Evolutionary conservation across 2,329 filamentous ascomycete genomes (phyloP), one percentile per base, ranked within the genome.

Genomic region (Alternaria solani): DNA sequence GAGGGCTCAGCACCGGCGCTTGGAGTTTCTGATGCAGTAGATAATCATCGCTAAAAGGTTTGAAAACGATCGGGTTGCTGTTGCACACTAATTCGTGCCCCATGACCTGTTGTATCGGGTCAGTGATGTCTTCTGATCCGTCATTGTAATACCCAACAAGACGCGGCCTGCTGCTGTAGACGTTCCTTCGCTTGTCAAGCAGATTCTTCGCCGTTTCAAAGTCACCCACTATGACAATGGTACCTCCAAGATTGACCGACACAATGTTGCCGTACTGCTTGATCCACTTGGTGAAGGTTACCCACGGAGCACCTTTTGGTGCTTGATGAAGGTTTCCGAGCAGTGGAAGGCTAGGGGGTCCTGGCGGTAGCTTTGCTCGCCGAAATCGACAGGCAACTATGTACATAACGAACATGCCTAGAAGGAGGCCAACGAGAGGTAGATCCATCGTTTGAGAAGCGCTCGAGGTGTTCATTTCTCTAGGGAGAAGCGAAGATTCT

Each of bases 111-210:
- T 5, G 3, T 6, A 41, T 12, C 9, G 18, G 18, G 38, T 23
- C 9, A 14, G 18, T 41, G 5, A 0, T 14, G 2, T 23, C 6
- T 41, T 18, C 5, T 36, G 46, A 2, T 11, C 25, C 23, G 7
- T 48, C 18, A 25, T 14, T 18, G 20, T 18, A 38, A 3, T 23
- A 23, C n/a, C 58, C 55, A 2, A 85, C 75, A 80, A 84, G 81
- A 28, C 81, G 79, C 7, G 61, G 62, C n/a, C 61, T 46, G 23
- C 81, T 82, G 5, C 81, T 80, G 67, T 85, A 86, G 55, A 83
- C 80, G 12, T 79, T 80, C 0, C 81, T 81, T 44, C 81, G 79
- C 67, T 84, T 85, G 55, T 85, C 83, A n/a, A 87, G 80, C 11
- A 86, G 70, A 14, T 86, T 83, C 23, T 80, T 81, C 0, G 83